These are phyloP conservation scores for Crithidia fasciculata DNA, from an alignment of 208 protist species.

Conservation along the genomic window DNA sequence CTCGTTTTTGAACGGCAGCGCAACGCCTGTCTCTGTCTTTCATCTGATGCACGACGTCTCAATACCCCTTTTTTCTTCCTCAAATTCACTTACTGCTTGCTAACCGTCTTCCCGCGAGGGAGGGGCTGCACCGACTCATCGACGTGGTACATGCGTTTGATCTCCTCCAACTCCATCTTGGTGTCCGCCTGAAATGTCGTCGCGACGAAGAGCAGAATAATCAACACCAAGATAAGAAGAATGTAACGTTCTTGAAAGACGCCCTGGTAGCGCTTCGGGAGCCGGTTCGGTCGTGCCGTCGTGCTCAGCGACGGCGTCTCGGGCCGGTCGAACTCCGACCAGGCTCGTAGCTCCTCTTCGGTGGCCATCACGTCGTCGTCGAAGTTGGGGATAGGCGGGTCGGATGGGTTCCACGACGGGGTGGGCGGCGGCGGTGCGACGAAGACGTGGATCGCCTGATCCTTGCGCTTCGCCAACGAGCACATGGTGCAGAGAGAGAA, in stretches of 20 bases:
- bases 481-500: neutral
- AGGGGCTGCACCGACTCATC: conserved; percentile 9
- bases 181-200: conserved; percentile 26
- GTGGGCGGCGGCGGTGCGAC: neutral
- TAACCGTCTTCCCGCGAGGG: neutral
- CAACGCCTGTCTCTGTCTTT: too few species aligned
- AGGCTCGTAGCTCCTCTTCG: conserved; percentile 31
- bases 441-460: conserved; percentile 7
- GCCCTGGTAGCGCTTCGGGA: conserved; percentile 30
- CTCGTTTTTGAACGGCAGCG: too few species aligned
- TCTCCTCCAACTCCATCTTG: conserved; percentile 34
- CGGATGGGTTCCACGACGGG: conserved; percentile 6
- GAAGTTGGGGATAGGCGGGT: conserved; percentile 1
- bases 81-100: neutral
- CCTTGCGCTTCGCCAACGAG: conserved; percentile 30
- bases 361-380: conserved; percentile 30
- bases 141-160: conserved; percentile 32
- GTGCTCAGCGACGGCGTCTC: conserved; percentile 5
- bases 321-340: conserved; percentile 32
- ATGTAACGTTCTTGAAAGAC: conserved; percentile 33
- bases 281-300: neutral
- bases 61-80: neutral
- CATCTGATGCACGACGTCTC: too few species aligned
- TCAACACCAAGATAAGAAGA: conserved; percentile 12
- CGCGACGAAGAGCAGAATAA: conserved; percentile 27